Base-by-base conservation (phyloP, 805 yeast genomes). In the Scheffersomyces spartinae region DNA sequence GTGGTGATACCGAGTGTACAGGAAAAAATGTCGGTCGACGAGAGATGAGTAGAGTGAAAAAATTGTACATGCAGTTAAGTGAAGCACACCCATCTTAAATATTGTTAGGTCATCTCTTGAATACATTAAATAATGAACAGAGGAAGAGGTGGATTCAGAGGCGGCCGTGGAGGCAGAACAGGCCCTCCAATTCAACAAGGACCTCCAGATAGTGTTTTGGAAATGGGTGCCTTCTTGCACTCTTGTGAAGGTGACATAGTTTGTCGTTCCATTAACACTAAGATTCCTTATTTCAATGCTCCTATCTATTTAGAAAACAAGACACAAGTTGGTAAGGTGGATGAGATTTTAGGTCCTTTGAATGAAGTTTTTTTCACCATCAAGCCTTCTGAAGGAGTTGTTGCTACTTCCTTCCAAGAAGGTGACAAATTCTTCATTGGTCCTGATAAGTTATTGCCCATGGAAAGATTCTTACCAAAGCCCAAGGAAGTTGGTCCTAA, bases 311-410 rank as follows among this genome's bases (percentile, higher is more conserved):
- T 91, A 42, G 97, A 91, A 54, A 88, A 91, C 68, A 91, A 91
- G 59, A 79, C 94, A 14, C 91, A 80, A 49, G 76, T 91, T 24
- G 99, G 99, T 45, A 91, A 91, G 56, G 94, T 91, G 31, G 99
- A 91, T 53, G 99, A 91, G 66, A 91, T 91, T 36, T 69, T 91
- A 40, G 99, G 99, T 26, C 97, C 98, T 24, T 61, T 91, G 51
- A 91, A 91, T 52, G 98, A 91, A 60, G 96, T 91, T n/a, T 88
- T 71, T 52, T 91, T 91, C 70, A 91, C 99, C 19, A 76, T 91
- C 42, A 91, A 91, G 61, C 91, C 96, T 30, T 67, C 81, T 26
- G 98, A 91, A 50, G 99, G 99, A 49, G 91, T 91, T 27, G 91
- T 81, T 52, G 95, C 98, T 29, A 58, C 70, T 18, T 82, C 95